These are phyloP conservation scores for Tuber magnatum DNA, from an alignment of 495 filamentous ascomycete genomes.

Conservation along the genomic window DNA sequence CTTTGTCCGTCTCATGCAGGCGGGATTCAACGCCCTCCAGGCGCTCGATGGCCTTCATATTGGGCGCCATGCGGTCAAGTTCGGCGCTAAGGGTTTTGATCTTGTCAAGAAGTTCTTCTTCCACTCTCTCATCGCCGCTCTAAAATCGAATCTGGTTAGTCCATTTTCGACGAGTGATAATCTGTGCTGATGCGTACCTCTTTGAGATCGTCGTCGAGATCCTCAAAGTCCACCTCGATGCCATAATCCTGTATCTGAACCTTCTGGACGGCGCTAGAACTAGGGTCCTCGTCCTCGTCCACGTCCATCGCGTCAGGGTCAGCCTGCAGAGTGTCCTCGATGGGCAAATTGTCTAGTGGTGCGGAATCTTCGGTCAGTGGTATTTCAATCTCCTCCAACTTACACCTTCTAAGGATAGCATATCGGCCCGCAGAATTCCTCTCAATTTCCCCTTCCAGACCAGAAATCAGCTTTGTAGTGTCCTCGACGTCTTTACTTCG, in stretches of 20 bases:
- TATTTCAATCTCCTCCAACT: conserved; percentile 83
- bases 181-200: conserved; percentile 50
- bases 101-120: conserved; percentile 71
- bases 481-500: conserved; percentile 72
- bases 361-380: conserved; percentile 69
- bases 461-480: conserved; percentile 67
- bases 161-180: conserved; percentile 17
- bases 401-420: conserved; percentile 75
- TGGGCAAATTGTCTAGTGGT: conserved; percentile 71
- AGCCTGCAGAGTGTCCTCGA: conserved; percentile 66
- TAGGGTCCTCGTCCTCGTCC: conserved; percentile 59
- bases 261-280: conserved; percentile 47
- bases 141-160: conserved; percentile 41
- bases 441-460: conserved; percentile 73
- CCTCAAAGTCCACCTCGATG: conserved; percentile 82
- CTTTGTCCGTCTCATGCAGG: conserved; percentile 75
- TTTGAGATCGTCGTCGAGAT: conserved; percentile 76
- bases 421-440: conserved; percentile 75
- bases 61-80: conserved; percentile 87
- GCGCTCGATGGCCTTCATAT: conserved; percentile 92
- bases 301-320: conserved; percentile 85
- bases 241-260: conserved; percentile 71
- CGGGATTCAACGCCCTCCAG: conserved; percentile 75
- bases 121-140: conserved; percentile 62
- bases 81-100: conserved; percentile 65